These are phyloP conservation scores for Thalia dealbata DNA, from an alignment of 176 grass and related monocot species.

Conservation along the genomic window DNA sequence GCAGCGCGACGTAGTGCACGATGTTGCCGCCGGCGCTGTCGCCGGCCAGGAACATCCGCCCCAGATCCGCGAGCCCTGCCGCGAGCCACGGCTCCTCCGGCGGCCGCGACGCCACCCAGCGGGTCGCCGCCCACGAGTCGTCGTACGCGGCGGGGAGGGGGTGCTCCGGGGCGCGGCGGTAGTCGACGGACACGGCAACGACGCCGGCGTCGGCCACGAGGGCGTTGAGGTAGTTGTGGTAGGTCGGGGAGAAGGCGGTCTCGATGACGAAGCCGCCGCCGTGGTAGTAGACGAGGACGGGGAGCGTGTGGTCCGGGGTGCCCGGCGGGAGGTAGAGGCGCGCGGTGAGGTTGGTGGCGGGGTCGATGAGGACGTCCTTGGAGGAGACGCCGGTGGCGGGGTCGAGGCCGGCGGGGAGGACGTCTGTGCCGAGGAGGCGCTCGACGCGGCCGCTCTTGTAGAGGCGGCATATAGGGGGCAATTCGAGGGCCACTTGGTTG, in stretches of 20 bases:
- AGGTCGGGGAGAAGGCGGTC: slow-evolving; percentile 40
- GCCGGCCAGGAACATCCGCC: slow-evolving; percentile 1
- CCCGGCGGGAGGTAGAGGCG: neutral
- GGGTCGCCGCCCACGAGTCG: slow-evolving; percentile 35
- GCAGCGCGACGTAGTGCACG: slow-evolving; percentile 29
- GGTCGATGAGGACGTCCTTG: slow-evolving; percentile 10
- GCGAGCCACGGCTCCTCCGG: slow-evolving; percentile 1
- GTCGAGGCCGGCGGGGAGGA: neutral
- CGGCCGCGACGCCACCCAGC: slow-evolving; percentile 41
- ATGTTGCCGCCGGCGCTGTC: slow-evolving; percentile 15
- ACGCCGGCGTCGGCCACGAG: slow-evolving; percentile 39
- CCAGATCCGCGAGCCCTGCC: neutral
- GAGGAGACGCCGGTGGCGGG: slow-evolving; percentile 4
- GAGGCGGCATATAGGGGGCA: neutral
- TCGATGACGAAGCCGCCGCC: slow-evolving; percentile 59
- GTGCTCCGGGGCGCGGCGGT: slow-evolving; percentile 81
- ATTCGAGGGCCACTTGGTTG: neutral
- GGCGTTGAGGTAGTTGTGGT: slow-evolving; percentile 61
- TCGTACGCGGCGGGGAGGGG: slow-evolving; percentile 58
- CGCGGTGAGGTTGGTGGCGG: neutral
- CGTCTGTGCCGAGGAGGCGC: neutral
- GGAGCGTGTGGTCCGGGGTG: neutral
- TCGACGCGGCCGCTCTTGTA: slow-evolving; percentile 7
- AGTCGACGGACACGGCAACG: slow-evolving; percentile 60
- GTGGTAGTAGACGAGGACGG: slow-evolving; percentile 54